Evolutionary conservation across 2,329 filamentous ascomycete genomes (phyloP), one percentile per base, ranked within the genome.

Genomic region (Triangularia setosa): DNA sequence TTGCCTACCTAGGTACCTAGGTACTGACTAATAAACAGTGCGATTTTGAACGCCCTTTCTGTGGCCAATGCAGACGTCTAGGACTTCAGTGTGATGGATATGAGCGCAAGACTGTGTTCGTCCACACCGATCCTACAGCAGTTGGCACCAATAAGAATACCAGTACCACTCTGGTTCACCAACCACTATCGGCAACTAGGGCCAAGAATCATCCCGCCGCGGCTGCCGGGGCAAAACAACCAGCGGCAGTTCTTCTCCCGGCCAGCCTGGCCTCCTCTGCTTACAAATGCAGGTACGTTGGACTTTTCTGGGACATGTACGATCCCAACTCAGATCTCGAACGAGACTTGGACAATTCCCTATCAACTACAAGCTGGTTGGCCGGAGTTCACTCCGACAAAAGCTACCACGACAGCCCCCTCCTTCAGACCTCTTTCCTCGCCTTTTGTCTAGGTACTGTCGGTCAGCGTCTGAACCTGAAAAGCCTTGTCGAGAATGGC

Each of bases 81-180:
- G 40, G 58, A 18, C 58, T 60, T 24, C 25, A 53, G 14, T 60
- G 58, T 25, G 58, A 60, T 14, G 58, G 58, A 4, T 60, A 60
- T 16, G 58, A 60, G 40, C 35, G 58, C 23, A 44, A 18, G 40
- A 60, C 58, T 12, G n/a, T 44, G 24, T 60, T 60, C 23, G n/a
- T 60, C 23, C 40, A 60, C 24, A 23, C 58, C 24, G 18, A 30
- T 18, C 58, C 40, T 24, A 14, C 35, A 23, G 8, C 58, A 18
- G 40, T 3, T 52, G 21, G 14, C 23, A 25, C 52, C 52, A 28
- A 24, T n/a, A 60, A 27, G 33, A 3, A 28, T 16, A n/a, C 23
- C 58, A 52, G 21, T n/a, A 2, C 52, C 7, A 23, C 40, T 21
- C 40, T 48, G 8, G 8, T 21, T 9, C n/a, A 11, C 6, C n/a